Base-by-base conservation (phyloP, 2,329 filamentous ascomycete genomes). In the Cylindrodendrum hubeiense region DNA sequence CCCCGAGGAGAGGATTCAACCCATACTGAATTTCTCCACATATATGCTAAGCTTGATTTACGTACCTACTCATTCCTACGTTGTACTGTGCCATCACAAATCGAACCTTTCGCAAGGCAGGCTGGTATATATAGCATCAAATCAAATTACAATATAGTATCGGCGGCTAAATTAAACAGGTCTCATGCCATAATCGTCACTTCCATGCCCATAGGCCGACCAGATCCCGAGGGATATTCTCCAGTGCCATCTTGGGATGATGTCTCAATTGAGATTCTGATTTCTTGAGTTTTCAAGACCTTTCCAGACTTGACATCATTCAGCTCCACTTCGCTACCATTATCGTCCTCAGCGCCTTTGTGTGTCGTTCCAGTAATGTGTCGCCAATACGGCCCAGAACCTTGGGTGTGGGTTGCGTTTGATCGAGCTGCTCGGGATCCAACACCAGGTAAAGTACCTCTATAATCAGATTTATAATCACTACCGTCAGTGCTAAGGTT, bases 251-350 rank as follows among this genome's bases (percentile, higher is more conserved):
- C 58, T 6, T 54, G 43, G 4, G 34, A 43, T 17, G 8, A 47
- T 12, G 54, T 66, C 28, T 66, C 64, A 13, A 41, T 60, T 8
- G 64, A 66, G 21, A 63, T 52, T n/a, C 54, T 55, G 15, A 67
- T 39, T 41, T 67, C 63, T 21, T 66, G 58, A 0, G 66, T 67
- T 39, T 63, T 67, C 17, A 66, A 46, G 17, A 67, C 50, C 3
- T 39, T 47, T 0, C 52, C 65, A 1, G 30, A 37, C 19, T 47
- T 56, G 5, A 67, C 30, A 5, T 53, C 19, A 30, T 65, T 64
- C 8, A 66, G 22, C 9, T 61, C 46, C 4, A 63, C 66, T 13
- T 66, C 66, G 7, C 63, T 66, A 13, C 66, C 66, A 17, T 52
- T 15, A 34, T 41, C 26, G 17, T 54, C 50, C n/a, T 58, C 39